phyloP scores from a whole-genome alignment of 768 basidiomycete species.

The Mycena indigotica region DNA sequence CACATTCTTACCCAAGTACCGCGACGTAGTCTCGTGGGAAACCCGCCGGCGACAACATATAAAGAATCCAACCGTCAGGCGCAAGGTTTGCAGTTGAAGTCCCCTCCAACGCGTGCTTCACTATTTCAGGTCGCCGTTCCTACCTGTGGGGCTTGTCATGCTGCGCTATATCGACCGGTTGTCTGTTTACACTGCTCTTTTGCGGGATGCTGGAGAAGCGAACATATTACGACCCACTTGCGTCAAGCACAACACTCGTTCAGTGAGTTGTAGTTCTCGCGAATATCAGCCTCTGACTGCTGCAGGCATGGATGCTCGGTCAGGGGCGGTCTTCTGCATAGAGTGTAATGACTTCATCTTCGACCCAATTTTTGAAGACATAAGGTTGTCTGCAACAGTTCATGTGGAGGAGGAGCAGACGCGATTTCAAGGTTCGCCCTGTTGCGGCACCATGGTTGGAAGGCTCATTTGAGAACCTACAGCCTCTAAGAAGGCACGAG shows the following conservation, averaged over 20 bases:
- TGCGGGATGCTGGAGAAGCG: conserved; percentile 21
- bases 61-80: conserved; percentile 14
- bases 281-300: not conserved
- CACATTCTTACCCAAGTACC: conserved; percentile 11
- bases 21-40: conserved; percentile 14
- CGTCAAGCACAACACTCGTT: conserved; percentile 9
- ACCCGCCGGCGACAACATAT: conserved; percentile 9
- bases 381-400: conserved; percentile 16
- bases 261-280: not conserved
- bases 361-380: conserved; percentile 40
- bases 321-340: conserved; percentile 58
- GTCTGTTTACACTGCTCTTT: conserved; percentile 20
- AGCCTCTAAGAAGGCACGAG: conserved; percentile 33
- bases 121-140: conserved; percentile 3
- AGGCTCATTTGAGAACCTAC: too few relatives aligned
- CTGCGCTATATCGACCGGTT: conserved; percentile 16
- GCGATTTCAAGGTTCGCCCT: conserved; percentile 17
- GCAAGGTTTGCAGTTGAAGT: conserved; percentile 3
- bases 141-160: conserved; percentile 14
- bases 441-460: too few relatives aligned
- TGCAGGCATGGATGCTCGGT: conserved; percentile 55
- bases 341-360: conserved; percentile 60
- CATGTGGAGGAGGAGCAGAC: conserved; percentile 18
- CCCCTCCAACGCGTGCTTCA: not conserved
- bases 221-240: conserved; percentile 15